Evolutionary conservation across 805 yeast genomes (phyloP).

Genomic region (Lipomyces anomalus): DNA sequence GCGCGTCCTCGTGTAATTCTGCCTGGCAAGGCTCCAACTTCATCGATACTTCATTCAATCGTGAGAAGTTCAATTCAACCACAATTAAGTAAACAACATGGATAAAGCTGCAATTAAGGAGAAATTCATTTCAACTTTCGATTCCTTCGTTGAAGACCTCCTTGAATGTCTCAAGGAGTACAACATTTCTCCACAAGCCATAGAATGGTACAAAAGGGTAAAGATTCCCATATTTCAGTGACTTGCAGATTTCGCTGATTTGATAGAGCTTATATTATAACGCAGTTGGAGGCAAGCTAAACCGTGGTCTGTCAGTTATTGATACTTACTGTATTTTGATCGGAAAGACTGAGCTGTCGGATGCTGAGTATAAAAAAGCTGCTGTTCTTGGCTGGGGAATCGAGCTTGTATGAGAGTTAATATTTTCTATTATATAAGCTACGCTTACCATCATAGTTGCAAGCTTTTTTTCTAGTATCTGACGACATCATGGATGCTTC

Average conservation of each 20-base stretch:
- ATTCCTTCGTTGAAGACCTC: constrained; percentile 70
- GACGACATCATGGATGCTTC: constrained; percentile 98
- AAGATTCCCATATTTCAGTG: background rate
- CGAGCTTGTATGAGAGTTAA: constrained; percentile 47
- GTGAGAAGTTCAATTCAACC: no score
- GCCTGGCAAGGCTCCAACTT: no score
- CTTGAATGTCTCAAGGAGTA: constrained; percentile 54
- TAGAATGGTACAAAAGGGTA: constrained; percentile 68
- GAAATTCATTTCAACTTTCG: constrained; percentile 49
- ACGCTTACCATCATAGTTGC: constrained; percentile 39
- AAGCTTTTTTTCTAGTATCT: constrained; percentile 94
- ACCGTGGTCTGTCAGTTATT: constrained; percentile 92
- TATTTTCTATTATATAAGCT: background rate
- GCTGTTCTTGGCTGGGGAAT: constrained; percentile 93
- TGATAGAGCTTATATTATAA: constrained; percentile 60
- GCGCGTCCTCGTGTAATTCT: no score
- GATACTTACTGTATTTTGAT: constrained; percentile 84
- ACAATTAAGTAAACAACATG: no score
- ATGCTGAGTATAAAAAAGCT: constrained; percentile 71
- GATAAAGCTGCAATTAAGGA: constrained; percentile 19
- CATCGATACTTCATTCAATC: no score
- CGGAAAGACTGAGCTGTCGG: constrained; percentile 54
- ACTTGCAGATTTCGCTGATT: background rate
- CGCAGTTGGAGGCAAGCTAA: constrained; percentile 93
- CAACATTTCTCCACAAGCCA: constrained; percentile 81